Evolutionary conservation across 1,139 yeast species (phyloP).

Genomic region (Kodamaea suecica): DNA sequence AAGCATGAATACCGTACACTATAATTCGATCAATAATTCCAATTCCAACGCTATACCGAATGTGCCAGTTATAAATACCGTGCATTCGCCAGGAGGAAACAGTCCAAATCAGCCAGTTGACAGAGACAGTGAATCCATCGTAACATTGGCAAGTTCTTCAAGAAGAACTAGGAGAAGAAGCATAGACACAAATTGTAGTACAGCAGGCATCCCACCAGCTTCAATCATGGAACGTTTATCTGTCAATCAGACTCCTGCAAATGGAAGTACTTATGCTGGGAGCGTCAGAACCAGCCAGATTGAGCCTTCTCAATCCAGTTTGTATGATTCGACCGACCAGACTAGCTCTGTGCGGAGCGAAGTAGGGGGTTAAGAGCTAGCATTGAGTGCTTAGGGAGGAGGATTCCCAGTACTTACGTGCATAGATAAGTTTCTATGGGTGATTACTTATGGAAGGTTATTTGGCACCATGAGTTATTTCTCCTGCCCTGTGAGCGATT

Average conservation of each 20-base stretch:
- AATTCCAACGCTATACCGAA: conserved; percentile 3
- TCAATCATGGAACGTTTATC: conserved; percentile 54
- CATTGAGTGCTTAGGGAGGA: too few relatives aligned
- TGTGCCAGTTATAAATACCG: conserved; percentile 1
- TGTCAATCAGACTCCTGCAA: conserved; percentile 31
- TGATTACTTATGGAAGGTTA: too few relatives aligned
- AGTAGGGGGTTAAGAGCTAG: conserved; percentile 1
- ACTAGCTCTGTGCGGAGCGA: conserved; percentile 14
- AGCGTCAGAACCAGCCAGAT: conserved; percentile 26
- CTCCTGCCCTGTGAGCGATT: too few relatives aligned
- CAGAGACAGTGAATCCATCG: conserved; percentile 51
- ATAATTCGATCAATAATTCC: neutral
- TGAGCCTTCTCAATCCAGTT: conserved; percentile 15
- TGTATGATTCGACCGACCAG: conserved; percentile 15
- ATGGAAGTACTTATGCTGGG: conserved; percentile 26
- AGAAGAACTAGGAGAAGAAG: conserved; percentile 50
- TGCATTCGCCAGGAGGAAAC: neutral
- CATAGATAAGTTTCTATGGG: too few relatives aligned
- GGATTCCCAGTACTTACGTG: too few relatives aligned
- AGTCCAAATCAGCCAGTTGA: conserved; percentile 16
- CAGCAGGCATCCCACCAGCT: conserved; percentile 64
- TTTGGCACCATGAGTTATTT: too few relatives aligned
- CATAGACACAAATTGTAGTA: conserved; percentile 56
- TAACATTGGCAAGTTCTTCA: conserved; percentile 53
- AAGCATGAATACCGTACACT: conserved; percentile 21